These are phyloP conservation scores for Tricholoma sp. DNA, from an alignment of 768 basidiomycete genomes.

Conservation along the genomic window DNA sequence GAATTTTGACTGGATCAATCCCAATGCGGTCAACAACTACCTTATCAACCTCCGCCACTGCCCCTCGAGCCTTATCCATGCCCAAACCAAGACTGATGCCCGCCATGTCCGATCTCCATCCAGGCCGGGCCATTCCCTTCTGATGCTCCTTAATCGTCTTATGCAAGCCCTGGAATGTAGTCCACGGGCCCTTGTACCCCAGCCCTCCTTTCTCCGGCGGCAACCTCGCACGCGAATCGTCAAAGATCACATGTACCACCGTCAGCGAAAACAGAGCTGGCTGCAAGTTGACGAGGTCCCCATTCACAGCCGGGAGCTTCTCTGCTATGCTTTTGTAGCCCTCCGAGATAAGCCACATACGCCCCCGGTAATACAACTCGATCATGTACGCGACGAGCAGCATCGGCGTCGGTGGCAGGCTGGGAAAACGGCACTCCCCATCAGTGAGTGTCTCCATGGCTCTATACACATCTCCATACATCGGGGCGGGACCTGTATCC, in stretches of 20 bases:
- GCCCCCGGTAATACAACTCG: conserved; percentile 48
- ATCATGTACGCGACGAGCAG: conserved; percentile 56
- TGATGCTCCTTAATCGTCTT: conserved; percentile 49
- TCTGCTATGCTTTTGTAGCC: conserved; percentile 26
- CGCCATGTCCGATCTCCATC: conserved; percentile 35
- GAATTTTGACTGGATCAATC: conserved; percentile 26
- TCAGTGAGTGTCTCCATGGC: conserved; percentile 50
- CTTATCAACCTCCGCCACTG: conserved; percentile 21
- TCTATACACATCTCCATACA: conserved; percentile 59
- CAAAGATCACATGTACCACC: conserved; percentile 53
- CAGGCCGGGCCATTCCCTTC: conserved; percentile 29
- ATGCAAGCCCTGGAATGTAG: conserved; percentile 51
- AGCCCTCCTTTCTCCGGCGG: conserved; percentile 53
- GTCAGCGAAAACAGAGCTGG: conserved; percentile 53
- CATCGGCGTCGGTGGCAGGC: conserved; percentile 58
- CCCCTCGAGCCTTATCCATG: conserved; percentile 22
- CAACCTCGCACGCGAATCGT: conserved; percentile 59
- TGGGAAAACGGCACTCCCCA: conserved; percentile 51
- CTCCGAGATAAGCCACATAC: conserved; percentile 32
- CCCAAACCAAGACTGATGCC: conserved; percentile 44
- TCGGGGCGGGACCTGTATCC: conserved; percentile 59
- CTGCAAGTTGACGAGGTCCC: conserved; percentile 52
- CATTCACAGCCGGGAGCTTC: conserved; percentile 39
- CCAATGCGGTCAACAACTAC: conserved; percentile 23
- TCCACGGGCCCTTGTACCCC: conserved; percentile 58